phyloP scores from a whole-genome alignment of 352 stramenopile genomes.

The Pythium oligandrum region DNA sequence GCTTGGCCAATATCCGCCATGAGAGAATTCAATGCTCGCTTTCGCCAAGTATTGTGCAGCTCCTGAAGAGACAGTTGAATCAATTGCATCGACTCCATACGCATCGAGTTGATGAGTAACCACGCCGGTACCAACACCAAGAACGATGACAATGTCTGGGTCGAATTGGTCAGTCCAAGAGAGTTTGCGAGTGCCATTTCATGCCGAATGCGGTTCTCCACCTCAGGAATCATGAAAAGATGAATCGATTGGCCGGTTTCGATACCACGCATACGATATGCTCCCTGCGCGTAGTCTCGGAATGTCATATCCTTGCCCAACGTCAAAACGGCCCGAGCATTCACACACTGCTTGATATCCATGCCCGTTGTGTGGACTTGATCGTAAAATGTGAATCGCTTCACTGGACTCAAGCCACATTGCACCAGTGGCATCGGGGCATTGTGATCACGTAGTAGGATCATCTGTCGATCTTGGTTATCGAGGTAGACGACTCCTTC shows the following conservation, averaged over 20 bases:
- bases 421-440: conserved; percentile 91
- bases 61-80: conserved; percentile 97
- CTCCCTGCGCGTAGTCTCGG: conserved; percentile 90
- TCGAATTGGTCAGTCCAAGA: conserved; percentile 7
- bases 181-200: conserved; percentile 58
- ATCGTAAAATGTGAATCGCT: conserved; percentile 92
- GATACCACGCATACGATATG: conserved; percentile 90
- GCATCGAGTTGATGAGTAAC: conserved; percentile 99
- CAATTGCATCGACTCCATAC: conserved; percentile 99
- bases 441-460: conserved; percentile 93
- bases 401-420: conserved; percentile 76
- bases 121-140: conserved; percentile 88
- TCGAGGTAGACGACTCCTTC: conserved; percentile 92
- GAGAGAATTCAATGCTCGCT: conserved; percentile 90
- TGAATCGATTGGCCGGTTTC: conserved; percentile 90
- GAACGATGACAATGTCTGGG: conserved; percentile 43
- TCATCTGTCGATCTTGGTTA: conserved; percentile 85
- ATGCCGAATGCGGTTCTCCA: conserved; percentile 84
- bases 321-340: conserved; percentile 85
- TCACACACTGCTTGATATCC: conserved; percentile 91
- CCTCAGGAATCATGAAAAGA: conserved; percentile 90
- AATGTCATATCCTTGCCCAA: conserved; percentile 98
- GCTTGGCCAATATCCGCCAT: conserved; percentile 29
- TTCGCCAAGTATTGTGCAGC: conserved; percentile 98
- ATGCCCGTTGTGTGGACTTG: conserved; percentile 93